Conservation (phyloP, 2,329 filamentous ascomycete genomes). For the Aureobasidium sp. region DNA sequence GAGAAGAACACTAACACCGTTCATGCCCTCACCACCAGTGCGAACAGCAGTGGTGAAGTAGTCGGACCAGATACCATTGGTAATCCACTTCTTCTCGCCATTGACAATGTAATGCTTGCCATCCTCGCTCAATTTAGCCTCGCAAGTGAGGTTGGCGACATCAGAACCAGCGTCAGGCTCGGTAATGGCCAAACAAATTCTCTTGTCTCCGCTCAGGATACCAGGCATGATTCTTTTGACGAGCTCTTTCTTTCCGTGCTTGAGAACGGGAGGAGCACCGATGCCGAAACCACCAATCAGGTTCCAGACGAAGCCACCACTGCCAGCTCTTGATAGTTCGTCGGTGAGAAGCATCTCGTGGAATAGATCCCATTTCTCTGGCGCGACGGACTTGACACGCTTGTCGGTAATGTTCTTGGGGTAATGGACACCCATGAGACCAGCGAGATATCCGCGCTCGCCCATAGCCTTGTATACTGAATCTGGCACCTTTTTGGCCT, state of each 20-base stretch:
- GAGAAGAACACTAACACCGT: slow-evolving; percentile 80
- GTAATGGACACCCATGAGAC: slow-evolving; percentile 77
- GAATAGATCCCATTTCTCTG: slow-evolving; percentile 96
- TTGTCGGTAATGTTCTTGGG: slow-evolving; percentile 58
- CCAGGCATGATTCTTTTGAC: slow-evolving; percentile 82
- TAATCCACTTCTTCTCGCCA: slow-evolving; percentile 99
- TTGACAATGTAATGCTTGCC: slow-evolving; percentile 99
- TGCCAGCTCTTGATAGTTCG: slow-evolving; percentile 81
- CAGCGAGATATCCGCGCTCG: slow-evolving; percentile 84
- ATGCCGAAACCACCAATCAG: slow-evolving; percentile 95
- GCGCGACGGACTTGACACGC: slow-evolving; percentile 66
- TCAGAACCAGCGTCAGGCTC: slow-evolving; percentile 91
- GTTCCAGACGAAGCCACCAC: slow-evolving; percentile 94
- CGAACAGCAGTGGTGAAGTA: slow-evolving; percentile 97
- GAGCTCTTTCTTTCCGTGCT: slow-evolving; percentile 80
- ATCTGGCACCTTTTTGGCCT: slow-evolving; percentile 81
- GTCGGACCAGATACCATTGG: slow-evolving; percentile 84
- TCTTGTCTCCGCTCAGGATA: slow-evolving; percentile 86
- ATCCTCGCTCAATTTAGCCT: slow-evolving; percentile 89
- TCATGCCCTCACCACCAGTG: slow-evolving; percentile 81
- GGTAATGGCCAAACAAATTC: slow-evolving; percentile 94
- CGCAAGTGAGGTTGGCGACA: slow-evolving; percentile 90
- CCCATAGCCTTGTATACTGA: slow-evolving; percentile 95
- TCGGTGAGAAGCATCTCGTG: slow-evolving; percentile 95
- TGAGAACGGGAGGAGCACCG: slow-evolving; percentile 82